phyloP scores from a whole-genome alignment of 306 rosid species.

The Cicer pinnatifidum region DNA sequence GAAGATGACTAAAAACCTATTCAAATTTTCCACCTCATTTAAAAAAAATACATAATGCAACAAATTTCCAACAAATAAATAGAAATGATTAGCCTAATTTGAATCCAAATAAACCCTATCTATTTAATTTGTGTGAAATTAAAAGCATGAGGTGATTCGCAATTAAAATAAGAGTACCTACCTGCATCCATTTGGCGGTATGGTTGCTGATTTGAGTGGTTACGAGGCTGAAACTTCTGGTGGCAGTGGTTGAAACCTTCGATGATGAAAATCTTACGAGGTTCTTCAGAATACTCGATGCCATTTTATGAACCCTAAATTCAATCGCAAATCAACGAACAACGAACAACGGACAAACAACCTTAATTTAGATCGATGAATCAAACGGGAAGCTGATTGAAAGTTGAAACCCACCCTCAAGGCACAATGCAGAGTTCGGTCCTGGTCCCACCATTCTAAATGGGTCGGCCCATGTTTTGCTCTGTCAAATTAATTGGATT shows the following conservation, averaged over 20 bases:
- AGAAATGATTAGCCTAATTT: slow-evolving; percentile 21
- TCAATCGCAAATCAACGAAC: slow-evolving; percentile 21
- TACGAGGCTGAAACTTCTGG: slow-evolving; percentile 64
- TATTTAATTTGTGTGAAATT: not conserved
- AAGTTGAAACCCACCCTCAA: not conserved
- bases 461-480: slow-evolving; percentile 27
- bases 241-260: slow-evolving; percentile 50
- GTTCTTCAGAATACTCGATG: slow-evolving; percentile 69
- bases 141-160: not conserved
- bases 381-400: slow-evolving; percentile 13
- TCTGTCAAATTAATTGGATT: not conserved
- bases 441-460: not conserved
- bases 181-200: slow-evolving; percentile 96
- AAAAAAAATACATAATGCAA: not conserved
- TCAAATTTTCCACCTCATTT: not conserved
- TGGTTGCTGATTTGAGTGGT: slow-evolving; percentile 64
- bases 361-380: slow-evolving; percentile 36
- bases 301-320: slow-evolving; percentile 56
- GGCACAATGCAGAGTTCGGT: not conserved
- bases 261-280: slow-evolving; percentile 58
- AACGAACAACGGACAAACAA: not conserved
- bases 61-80: not conserved
- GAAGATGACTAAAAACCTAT: not conserved
- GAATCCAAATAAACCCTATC: slow-evolving; percentile 25
- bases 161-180: slow-evolving; percentile 51